Evolutionary conservation across 208 protist genomes (phyloP), one percentile per base, ranked within the genome.

Genomic region (Endotrypanum monterogeii): DNA sequence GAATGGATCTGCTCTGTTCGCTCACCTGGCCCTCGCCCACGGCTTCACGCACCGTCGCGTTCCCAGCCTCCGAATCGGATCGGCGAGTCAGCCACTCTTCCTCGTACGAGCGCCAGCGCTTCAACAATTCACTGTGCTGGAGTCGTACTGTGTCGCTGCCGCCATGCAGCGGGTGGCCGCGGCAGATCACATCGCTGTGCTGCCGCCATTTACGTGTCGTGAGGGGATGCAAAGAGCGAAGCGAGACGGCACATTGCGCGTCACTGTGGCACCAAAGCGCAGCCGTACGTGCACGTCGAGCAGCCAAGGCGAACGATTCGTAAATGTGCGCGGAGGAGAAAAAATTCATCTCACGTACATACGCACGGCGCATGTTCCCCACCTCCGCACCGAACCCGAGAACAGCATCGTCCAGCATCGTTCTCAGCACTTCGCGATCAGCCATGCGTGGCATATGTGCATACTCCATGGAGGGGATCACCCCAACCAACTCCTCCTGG

Each of bases 361-460:
- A 78, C 6, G 71, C 66, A 11, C n/a, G 14, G 12, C 61, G 67
- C 60, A 79, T 70, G 28, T 66, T 58, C 20, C 16, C n/a, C 18
- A 65, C 62, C n/a, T 62, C 50, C n/a, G 25, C 67, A 7, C 46
- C 63, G 51, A 83, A 76, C 3, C 72, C 71, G n/a, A 76, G 55
- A 12, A 56, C 52, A 7, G 20, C 30, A 56, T 76, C 65, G 20
- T 86, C 78, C 14, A 78, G 32, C 48, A 81, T 50, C 46, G 37
- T 28, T 8, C 12, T 41, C 28, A 78, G 32, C 20, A 86, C 46
- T 16, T 54, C 48, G 2, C 68, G 75, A 50, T 86, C 78, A 1
- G 76, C n/a, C 20, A 81, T 20, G 41, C 44, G 74, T 28, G 78
- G 78, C 46, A 81, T 77, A 73, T 83, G 82, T 3, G 74, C 78